phyloP scores from a whole-genome alignment of 2,329 filamentous ascomycete species.

The Exserohilum turcica region DNA sequence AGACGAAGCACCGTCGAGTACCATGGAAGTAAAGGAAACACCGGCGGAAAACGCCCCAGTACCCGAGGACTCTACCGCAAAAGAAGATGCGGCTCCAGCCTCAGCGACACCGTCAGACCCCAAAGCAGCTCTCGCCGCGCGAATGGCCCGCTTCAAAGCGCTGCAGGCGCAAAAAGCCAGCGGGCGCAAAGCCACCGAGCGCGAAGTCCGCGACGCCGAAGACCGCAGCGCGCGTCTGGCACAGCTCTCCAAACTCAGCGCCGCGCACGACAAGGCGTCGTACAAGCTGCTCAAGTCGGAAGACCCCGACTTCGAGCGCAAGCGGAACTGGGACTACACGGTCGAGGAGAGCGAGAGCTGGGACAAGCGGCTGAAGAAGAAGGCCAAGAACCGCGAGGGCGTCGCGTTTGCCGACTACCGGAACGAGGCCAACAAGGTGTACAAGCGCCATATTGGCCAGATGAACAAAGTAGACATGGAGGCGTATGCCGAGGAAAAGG shows the following conservation, averaged over 20 bases:
- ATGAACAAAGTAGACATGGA: conserved; percentile 74
- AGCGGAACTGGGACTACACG: conserved; percentile 98
- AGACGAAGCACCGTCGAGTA: conserved; percentile 6
- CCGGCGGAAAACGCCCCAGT: conserved; percentile 8
- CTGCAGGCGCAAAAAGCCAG: conserved; percentile 71
- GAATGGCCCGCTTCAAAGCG: conserved; percentile 77
- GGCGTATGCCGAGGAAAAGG: conserved; percentile 85
- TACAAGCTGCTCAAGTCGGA: conserved; percentile 95
- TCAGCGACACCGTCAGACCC: conserved; percentile 22
- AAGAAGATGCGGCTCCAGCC: conserved; percentile 7
- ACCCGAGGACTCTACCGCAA: background rate
- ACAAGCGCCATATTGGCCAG: conserved; percentile 85
- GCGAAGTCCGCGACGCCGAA: conserved; percentile 45
- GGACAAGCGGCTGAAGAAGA: conserved; percentile 90
- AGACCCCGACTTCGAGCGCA: conserved; percentile 93
- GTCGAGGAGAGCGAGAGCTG: conserved; percentile 91
- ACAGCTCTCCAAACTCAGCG: conserved; percentile 76
- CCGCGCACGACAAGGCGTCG: conserved; percentile 83
- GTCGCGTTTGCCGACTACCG: conserved; percentile 89
- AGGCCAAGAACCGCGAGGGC: conserved; percentile 77
- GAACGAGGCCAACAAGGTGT: conserved; percentile 86
- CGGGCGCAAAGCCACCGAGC: conserved; percentile 67
- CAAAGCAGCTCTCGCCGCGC: conserved; percentile 44
- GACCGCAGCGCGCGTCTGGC: conserved; percentile 42
- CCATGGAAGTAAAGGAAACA: conserved; percentile 12